Base-by-base conservation (phyloP, 2,329 filamentous ascomycete genomes). In the Aspergillus puulaauensis region DNA sequence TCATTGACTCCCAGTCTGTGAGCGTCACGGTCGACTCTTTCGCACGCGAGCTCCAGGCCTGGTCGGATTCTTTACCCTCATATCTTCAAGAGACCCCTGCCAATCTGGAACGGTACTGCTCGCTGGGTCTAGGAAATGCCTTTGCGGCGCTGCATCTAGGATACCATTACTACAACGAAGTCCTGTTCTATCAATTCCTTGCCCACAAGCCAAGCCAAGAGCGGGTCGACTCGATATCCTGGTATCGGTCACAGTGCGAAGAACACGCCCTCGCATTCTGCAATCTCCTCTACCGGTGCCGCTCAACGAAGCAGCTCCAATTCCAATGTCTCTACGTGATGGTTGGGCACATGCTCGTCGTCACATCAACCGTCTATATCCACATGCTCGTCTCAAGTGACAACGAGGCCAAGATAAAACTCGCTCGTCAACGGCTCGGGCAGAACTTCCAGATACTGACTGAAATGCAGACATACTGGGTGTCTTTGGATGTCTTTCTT, bases 131-230 rank as follows among this genome's bases (percentile, higher is more conserved):
- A 3, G 79, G 79, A 3, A 69, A 75, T 5, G 70, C 75, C 19
- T 81, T 80, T 53, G 73, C 77, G 2, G 77, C 77, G 1, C 69
- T 82, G 1, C 76, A 81, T 58, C 65, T 81, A 2, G 77, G 78
- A 3, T 80, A 80, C 57, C 76, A 81, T 50, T 74, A 81, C 62
- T 80, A 77, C 58, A 71, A 73, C 4, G 75, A 79, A 51, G 68
- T 81, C n/a, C 72, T 82, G 5, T 79, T 76, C 65, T 82, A 80
- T 57, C 77, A 77, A 51, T 81, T 78, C 60, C 70, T 81, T 0
- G 72, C 47, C 2, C 35, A 33, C 3, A 23, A 7, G 4, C 31
- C 46, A 4, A 11, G n/a, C 3, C 14, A 37, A 3, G 19, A 39
- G 8, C 33, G 6, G 1, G 3, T 6, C 8, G 37, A 31, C 27